These are phyloP conservation scores for Populus hybrid DNA, from an alignment of 441 rosid genomes.

Conservation along the genomic window DNA sequence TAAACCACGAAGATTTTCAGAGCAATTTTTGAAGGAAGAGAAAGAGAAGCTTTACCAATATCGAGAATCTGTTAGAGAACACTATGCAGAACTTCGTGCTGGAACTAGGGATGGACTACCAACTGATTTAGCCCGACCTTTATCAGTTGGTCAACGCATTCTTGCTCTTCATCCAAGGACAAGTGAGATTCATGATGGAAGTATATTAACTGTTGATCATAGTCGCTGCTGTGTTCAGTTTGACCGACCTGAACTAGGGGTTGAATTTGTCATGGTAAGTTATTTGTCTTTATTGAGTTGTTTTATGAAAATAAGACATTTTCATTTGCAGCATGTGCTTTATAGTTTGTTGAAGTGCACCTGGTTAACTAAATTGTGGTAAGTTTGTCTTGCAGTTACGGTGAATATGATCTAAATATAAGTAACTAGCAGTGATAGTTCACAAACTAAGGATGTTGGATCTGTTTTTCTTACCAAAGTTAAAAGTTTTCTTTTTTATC, in stretches of 20 bases:
- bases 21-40: slow-evolving; percentile 78
- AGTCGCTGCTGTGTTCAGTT: slow-evolving; percentile 81
- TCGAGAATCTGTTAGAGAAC: slow-evolving; percentile 89
- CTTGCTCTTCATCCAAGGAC: slow-evolving; percentile 91
- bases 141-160: slow-evolving; percentile 86
- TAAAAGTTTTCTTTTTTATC: neutral
- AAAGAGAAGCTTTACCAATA: slow-evolving; percentile 82
- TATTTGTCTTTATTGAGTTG: slow-evolving; percentile 19
- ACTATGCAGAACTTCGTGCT: slow-evolving; percentile 76
- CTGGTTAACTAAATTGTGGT: slow-evolving; percentile 2
- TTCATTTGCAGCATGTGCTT: slow-evolving; percentile 1
- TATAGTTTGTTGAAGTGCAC: neutral
- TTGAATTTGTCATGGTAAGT: slow-evolving; percentile 87
- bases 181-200: slow-evolving; percentile 87
- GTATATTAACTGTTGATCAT: slow-evolving; percentile 88
- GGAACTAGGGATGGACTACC: slow-evolving; percentile 93
- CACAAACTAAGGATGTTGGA: neutral
- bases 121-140: slow-evolving; percentile 89
- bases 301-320: slow-evolving; percentile 4
- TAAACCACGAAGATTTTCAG: slow-evolving; percentile 95
- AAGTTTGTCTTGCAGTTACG: neutral
- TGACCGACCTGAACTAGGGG: slow-evolving; percentile 79
- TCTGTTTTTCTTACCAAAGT: neutral
- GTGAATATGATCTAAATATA: neutral
- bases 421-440: neutral